Evolutionary conservation across 164 flowering plant species (phyloP), one percentile per base, ranked within the genome.

Genomic region (Magnolia changhungtana): DNA sequence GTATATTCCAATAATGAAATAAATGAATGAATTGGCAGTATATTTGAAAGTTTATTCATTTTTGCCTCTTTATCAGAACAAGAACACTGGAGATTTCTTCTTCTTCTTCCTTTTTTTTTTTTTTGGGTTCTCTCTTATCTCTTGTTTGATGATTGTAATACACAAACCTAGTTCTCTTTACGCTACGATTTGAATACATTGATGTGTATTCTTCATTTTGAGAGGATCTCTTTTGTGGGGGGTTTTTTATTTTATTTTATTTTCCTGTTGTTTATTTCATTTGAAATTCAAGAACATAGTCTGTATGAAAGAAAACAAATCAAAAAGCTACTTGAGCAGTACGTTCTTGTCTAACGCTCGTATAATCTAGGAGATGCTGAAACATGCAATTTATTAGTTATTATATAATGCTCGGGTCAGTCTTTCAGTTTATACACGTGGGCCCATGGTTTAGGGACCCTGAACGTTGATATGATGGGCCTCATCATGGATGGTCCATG

Each of bases 21-120:
- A 27, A 29, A 29, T 24, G 27, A 72, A 58, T 16, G n/a, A 72
- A 14, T 20, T 16, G 49, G 64, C 50, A 16, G 51, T 72, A 31
- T 72, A 58, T 72, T 72, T 68, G 50, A 37, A 68, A 20, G 45
- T 68, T 68, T 49, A 37, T 37, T n/a, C 18, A 20, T 50, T 50
- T 24, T n/a, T 71, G 55, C 13, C 72, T 50, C 21, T 71, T 24
- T 19, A 71, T 21, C 55, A 50, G n/a, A 19, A 6, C 24, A 19
- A 31, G 59, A 71, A 9, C 14, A 37, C 45, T 37, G 6, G 6
- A 37, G 45, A 37, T 37, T 37, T 37, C 45, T 37, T 37, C 45
- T 37, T 37, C 45, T 37, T 37, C 45, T 4, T 37, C 27, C 2
- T 50, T 31, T 27, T 27, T 27, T 27, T 24, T 24, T 27, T 27